Evolutionary conservation across 1,139 yeast species (phyloP).

Genomic region (Pneumocystis carinii): DNA sequence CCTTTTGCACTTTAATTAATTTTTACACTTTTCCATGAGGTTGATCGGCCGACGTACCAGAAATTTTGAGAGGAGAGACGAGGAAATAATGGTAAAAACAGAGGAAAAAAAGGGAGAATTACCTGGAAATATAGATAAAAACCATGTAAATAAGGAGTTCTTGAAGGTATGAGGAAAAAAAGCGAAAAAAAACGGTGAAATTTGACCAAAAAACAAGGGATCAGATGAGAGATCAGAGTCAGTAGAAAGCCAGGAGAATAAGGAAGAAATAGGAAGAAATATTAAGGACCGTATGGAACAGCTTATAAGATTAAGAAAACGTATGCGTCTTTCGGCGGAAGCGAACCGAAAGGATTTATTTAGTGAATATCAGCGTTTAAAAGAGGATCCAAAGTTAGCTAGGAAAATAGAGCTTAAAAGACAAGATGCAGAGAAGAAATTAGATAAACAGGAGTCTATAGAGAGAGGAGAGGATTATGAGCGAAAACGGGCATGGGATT

Average conservation of each 20-base stretch:
- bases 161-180: neutral
- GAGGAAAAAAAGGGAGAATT: neutral
- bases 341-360: conserved; percentile 31
- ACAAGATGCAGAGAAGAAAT: conserved; percentile 28
- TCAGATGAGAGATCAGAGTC: neutral
- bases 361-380: conserved; percentile 28
- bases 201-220: neutral
- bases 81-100: neutral
- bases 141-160: too few relatives aligned
- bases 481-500: conserved; percentile 38
- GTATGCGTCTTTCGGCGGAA: conserved; percentile 20
- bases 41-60: neutral
- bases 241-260: neutral
- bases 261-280: neutral
- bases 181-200: neutral
- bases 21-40: neutral
- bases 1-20: neutral
- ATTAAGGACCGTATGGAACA: conserved; percentile 9
- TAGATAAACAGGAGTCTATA: conserved; percentile 27
- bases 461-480: conserved; percentile 30
- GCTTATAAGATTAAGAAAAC: conserved; percentile 8
- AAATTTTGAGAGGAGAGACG: neutral
- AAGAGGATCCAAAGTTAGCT: conserved; percentile 22
- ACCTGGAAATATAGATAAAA: neutral
- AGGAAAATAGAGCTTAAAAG: conserved; percentile 25